Evolutionary conservation across 2,329 filamentous ascomycete species (phyloP), one percentile per base, ranked within the genome.

Genomic region (Colletotrichum eleusines): DNA sequence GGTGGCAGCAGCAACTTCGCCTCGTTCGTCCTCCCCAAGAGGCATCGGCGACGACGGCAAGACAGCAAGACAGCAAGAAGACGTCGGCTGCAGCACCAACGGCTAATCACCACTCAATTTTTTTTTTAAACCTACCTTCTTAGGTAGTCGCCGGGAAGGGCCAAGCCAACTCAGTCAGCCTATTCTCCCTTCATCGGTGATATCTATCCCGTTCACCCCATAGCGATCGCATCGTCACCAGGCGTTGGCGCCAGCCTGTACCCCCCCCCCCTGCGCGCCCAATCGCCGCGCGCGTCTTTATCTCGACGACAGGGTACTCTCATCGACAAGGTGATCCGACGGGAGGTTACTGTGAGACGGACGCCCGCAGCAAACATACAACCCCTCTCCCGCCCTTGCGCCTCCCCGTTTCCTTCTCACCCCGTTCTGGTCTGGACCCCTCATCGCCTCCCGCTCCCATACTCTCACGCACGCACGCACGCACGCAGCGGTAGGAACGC

Each of bases 301-400:
- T 71, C 69, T 71, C 18, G 38, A 63, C 69, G 64, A 59, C 69
- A 71, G 64, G 58, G 61, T 54, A 35, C 33, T 26, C 61, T 61
- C 40, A 46, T 63, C 53, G 58, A 59, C 51, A 38, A 38, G 53
- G n/a, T 16, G 53, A 9, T 11, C 53, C 53, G 53, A 55, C 20
- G 9, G 26, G 23, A 57, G 40, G 26, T 11, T 14, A 35, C 20
- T n/a, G 16, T 18, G 48, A 53, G 48, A 54, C 64, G 44, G 48
- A 63, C 63, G 51, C 68, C 64, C 68, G 68, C 63, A 63, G 40
- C 50, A 20, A 46, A 50, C 40, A 26, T 26, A 14, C 53, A n/a
- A n/a, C n/a, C n/a, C n/a, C n/a, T 14, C 35, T 38, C 35, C 57
- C 55, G n/a, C 55, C 63, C 35, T 38, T 53, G n/a, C 63, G 55